Evolutionary conservation across 176 grass and related monocot species (phyloP), one percentile per base, ranked within the genome.

Genomic region (Cenchrus fungigraminus): DNA sequence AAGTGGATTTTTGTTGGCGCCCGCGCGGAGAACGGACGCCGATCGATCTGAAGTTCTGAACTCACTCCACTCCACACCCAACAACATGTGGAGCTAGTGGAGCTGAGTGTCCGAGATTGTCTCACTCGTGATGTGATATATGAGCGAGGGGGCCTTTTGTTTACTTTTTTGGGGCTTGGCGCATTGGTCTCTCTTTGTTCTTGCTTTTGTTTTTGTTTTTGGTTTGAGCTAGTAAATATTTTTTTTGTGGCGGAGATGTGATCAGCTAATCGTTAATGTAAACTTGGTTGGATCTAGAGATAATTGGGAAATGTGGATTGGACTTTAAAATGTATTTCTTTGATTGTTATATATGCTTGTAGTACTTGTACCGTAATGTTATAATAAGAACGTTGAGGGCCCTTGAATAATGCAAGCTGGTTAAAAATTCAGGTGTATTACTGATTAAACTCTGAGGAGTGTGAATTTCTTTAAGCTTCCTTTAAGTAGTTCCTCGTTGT

Each of bases 1-100:
- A 88, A 88, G 90, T 92, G 85, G 59, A 70, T 87, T 85, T 92
- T 89, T 85, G 90, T 91, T 92, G 20, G 68, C 83, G 85, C 79
- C 76, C 84, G 90, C 88, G 79, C 87, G 90, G 93, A 86, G 84
- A 90, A 86, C 78, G 77, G 90, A 69, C 73, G 86, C 85, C 81
- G 86, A 86, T 16, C 62, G 83, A 75, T 59, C 57, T 70, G 62
- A 25, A 25, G 25, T 25, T 59, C 56, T 79, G 66, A 59, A 34
- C n/a, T n/a, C 43, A 51, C 31, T 81, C 79, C 20, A 65, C 31
- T 81, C 79, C 28, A 49, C 68, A 52, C 45, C 34, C 37, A 40
- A 40, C 37, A 73, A 61, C 74, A 80, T 81, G 62, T 20, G 71
- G 82, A 25, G 25, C 25, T 25, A 76, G 63, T 45, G 49, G 44